Evolutionary conservation across 2,329 filamentous ascomycete species (phyloP), one percentile per base, ranked within the genome.

Genomic region (Trichocomaceae sp.): DNA sequence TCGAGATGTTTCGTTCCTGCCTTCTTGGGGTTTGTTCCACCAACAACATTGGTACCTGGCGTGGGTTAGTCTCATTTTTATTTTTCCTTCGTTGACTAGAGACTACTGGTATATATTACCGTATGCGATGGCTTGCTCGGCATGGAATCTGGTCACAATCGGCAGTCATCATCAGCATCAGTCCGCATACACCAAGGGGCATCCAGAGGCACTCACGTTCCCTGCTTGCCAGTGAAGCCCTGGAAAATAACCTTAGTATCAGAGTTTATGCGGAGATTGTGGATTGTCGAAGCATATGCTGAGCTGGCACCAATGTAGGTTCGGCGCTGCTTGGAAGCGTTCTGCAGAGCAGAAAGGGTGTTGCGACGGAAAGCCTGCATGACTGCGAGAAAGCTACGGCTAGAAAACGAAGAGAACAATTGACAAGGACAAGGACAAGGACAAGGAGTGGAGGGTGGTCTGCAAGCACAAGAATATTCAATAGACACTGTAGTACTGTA

Each of bases 1-100:
- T 85, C 90, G 60, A 99, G 84, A 76, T 99, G 93, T 71, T 84
- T 86, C 67, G 83, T 77, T 69, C 93, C 93, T 63, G 93, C 93
- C 81, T 99, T 99, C 83, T 96, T 97, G 72, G 93, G 93, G 80
- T 97, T 97, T 70, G 92, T 97, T 71, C 93, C 93, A 74, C 93
- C 93, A 63, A 99, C 90, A 63, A 99, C 90, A 73, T 96, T 92
- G 67, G 93, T 99, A 73, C 92, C 90, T 95, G 67, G 60, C 51
- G 35, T 51, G 52, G 59, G 62, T 74, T 53, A 70, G 62, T 58
- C 20, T n/a, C 8, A 31, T 48, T 19, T n/a, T 37, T 17, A n/a
- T 8, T 33, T 20, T 33, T 12, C 35, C n/a, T n/a, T n/a, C n/a
- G n/a, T n/a, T 33, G 23, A 49, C 3, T 0, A 8, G 22, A 22